Evolutionary conservation across 176 grass and related monocot genomes (phyloP).

Genomic region (Avena eriantha): DNA sequence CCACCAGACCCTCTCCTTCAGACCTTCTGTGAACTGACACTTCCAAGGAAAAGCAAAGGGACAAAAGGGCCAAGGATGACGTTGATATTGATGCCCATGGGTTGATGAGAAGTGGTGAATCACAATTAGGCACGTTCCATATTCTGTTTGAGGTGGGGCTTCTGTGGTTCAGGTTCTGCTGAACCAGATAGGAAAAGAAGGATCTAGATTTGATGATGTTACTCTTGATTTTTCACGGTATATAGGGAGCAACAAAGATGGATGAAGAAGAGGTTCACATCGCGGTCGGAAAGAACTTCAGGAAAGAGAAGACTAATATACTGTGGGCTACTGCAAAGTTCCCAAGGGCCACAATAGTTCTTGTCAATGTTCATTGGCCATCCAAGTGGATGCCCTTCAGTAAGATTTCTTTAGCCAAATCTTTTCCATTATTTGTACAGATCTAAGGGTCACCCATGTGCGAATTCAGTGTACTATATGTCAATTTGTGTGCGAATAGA

Average conservation of each 20-base stretch:
- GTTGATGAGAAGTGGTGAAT: slow-evolving; percentile 14
- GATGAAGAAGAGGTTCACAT: slow-evolving; percentile 51
- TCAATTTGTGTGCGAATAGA: background rate
- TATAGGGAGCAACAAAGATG: slow-evolving; percentile 40
- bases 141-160: slow-evolving; percentile 20
- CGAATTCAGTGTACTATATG: background rate
- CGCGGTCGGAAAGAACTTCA: slow-evolving; percentile 44
- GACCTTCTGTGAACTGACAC: slow-evolving; percentile 33
- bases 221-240: slow-evolving; percentile 13
- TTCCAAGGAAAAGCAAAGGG: slow-evolving; percentile 26
- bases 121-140: slow-evolving; percentile 38
- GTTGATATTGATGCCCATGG: background rate
- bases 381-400: slow-evolving; percentile 64
- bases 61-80: slow-evolving; percentile 10
- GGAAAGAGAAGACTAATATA: slow-evolving; percentile 58
- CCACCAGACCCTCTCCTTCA: background rate
- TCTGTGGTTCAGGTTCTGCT: background rate
- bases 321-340: slow-evolving; percentile 48
- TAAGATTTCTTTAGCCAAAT: slow-evolving; percentile 48
- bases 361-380: slow-evolving; percentile 68
- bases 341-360: slow-evolving; percentile 51
- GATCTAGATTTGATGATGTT: slow-evolving; percentile 18
- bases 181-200: slow-evolving; percentile 24
- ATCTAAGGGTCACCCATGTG: background rate
- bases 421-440: background rate